Evolutionary conservation across 805 yeast genomes (phyloP).

Genomic region (Kodamaea restingae): DNA sequence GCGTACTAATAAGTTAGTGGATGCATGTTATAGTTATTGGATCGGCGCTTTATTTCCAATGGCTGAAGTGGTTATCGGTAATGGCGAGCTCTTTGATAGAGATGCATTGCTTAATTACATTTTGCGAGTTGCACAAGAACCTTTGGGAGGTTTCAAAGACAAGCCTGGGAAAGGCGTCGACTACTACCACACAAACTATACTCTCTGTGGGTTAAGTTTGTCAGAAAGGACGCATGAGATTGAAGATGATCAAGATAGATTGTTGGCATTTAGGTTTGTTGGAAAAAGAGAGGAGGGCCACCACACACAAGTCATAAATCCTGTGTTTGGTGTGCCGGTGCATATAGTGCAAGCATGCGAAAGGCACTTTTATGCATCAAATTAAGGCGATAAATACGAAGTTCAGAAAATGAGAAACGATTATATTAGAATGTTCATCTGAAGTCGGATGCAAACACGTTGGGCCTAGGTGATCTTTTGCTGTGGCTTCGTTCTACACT

Average conservation of each 20-base stretch:
- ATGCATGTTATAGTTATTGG: conserved; percentile 96
- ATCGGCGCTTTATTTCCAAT: conserved; percentile 74
- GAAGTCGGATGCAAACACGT: too few relatives aligned
- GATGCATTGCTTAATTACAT: conserved; percentile 61
- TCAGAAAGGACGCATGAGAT: conserved; percentile 43
- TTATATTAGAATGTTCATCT: too few relatives aligned
- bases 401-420: too few relatives aligned
- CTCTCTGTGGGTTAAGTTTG: conserved; percentile 67
- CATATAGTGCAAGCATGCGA: conserved; percentile 3
- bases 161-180: conserved; percentile 83
- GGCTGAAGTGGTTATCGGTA: conserved; percentile 46
- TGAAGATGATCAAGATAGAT: background rate
- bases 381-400: too few relatives aligned
- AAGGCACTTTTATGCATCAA: conserved; percentile 1
- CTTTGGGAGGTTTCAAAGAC: conserved; percentile 75
- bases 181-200: conserved; percentile 88
- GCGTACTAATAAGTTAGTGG: conserved; percentile 88
- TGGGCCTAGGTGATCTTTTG: too few relatives aligned
- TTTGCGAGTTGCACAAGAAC: conserved; percentile 69
- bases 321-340: conserved; percentile 26
- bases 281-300: background rate
- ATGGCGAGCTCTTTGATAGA: conserved; percentile 42
- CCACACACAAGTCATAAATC: conserved; percentile 18
- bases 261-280: background rate
- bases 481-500: too few relatives aligned